Base-by-base conservation (phyloP, 2,329 filamentous ascomycete genomes). In the Fusarium continuum region DNA sequence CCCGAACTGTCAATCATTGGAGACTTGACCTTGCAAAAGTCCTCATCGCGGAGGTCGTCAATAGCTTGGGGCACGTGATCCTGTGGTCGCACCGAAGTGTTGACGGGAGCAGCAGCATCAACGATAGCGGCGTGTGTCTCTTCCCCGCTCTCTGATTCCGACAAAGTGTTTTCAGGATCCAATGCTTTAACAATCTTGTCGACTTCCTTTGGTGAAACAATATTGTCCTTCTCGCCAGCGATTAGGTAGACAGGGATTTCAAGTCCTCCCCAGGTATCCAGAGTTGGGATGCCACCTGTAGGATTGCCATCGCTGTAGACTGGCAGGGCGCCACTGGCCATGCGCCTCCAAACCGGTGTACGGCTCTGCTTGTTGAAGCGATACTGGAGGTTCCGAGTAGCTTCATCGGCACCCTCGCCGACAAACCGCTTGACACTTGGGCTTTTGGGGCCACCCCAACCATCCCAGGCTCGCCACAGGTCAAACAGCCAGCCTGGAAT, bases 311-410 rank as follows among this genome's bases (percentile, higher is more conserved):
- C 72, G 4, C 81, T 74, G 55, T 88, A 89, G 0, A 74, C 77
- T 0, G 91, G 89, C 20, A 95, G 80, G 45, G 83, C 82, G 0
- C 93, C 92, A 74, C 83, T 87, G 1, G 89, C 88, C 87, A 96
- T 93, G 32, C 92, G 87, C 65, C 91, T 86, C 84, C 91, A 97
- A 0, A 95, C 91, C 0, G 89, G 83, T 0, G 93, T 95, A 64
- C 84, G 87, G 62, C 92, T 97, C 73, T 97, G 92, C 56, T 85
- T 83, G 73, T 98, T 98, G 77, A 89, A 94, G 4, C 84, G 84
- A 53, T 89, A 75, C 73, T 94, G 91, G 29, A 92, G 80, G 52
- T 82, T 81, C 70, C 86, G 88, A 2, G 89, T 84, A 67, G 91
- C 85, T 4, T 81, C 75, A 35, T 92, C 89, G 2, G 89, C 88